Conservation (phyloP, 192 early-diverging fungal genomes). For the Neocallimastix lanati region DNA sequence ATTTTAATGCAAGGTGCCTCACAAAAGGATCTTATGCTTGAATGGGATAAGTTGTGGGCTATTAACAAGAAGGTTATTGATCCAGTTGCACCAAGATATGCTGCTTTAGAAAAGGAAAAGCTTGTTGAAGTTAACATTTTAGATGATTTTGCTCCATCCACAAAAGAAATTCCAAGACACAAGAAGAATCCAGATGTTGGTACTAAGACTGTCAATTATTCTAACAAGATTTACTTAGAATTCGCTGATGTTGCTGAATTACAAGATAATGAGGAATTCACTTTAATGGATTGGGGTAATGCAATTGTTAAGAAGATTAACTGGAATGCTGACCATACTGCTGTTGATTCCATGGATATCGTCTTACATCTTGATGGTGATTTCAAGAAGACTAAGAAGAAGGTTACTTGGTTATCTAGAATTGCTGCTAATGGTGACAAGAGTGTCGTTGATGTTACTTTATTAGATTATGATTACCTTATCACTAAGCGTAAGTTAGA, state of each 20-base stretch:
- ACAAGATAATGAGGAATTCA: constrained; percentile 75
- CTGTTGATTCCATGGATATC: constrained; percentile 41
- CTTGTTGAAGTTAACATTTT: constrained; percentile 49
- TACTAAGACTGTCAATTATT: constrained; percentile 63
- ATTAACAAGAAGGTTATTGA: constrained; percentile 93
- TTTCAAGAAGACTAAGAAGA: constrained; percentile 97
- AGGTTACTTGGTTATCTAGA: constrained; percentile 81
- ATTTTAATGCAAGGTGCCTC: constrained; percentile 96
- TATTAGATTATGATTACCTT: constrained; percentile 91
- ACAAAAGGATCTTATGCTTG: constrained; percentile 74
- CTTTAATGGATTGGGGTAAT: constrained; percentile 99
- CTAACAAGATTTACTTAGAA: constrained; percentile 58
- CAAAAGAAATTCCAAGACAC: constrained; percentile 62
- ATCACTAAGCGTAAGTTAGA: constrained; percentile 97
- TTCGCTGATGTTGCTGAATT: constrained; percentile 71
- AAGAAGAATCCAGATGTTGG: constrained; percentile 95
- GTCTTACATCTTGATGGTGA: constrained; percentile 79
- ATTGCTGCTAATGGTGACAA: constrained; percentile 10
- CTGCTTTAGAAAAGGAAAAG: constrained; percentile 47
- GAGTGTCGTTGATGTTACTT: constrained; percentile 40
- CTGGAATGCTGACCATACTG: constrained; percentile 22
- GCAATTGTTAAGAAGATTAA: constrained; percentile 64
- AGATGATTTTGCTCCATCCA: constrained; percentile 25
- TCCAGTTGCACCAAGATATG: constrained; percentile 81
- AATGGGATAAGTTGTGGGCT: constrained; percentile 99